These are phyloP conservation scores for Angophora floribunda DNA, from an alignment of 345 rosid species.

Conservation along the genomic window DNA sequence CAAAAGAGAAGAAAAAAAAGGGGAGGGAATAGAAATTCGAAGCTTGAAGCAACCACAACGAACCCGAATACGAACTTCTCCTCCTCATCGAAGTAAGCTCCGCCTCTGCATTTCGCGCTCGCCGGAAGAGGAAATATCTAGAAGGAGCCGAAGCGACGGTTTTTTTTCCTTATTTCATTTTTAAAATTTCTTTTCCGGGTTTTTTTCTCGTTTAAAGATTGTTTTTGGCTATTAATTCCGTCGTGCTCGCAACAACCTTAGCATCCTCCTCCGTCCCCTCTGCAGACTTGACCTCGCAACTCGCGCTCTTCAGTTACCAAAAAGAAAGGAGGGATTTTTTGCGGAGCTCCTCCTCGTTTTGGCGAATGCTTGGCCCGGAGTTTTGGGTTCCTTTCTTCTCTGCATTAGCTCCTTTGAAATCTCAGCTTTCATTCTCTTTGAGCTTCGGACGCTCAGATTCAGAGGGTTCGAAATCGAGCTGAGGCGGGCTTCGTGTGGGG, in stretches of 20 bases:
- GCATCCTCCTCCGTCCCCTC: not conserved
- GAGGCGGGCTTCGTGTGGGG: not conserved
- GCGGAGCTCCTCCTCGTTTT: not conserved
- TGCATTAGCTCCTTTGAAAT: not conserved
- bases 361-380: not conserved
- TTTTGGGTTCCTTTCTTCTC: not conserved
- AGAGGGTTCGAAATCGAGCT: not conserved
- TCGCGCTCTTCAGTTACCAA: conserved; percentile 2
- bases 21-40: not conserved
- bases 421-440: not conserved
- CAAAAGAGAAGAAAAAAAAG: not conserved
- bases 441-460: not conserved
- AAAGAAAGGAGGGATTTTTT: not conserved
- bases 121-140: not conserved
- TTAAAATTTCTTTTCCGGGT: not conserved
- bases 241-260: not conserved
- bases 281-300: conserved; percentile 1
- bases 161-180: not conserved
- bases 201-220: not conserved
- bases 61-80: not conserved
- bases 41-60: not conserved
- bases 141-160: not conserved
- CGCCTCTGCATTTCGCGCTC: not conserved
- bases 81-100: not conserved
- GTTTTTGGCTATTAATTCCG: not conserved